These are phyloP conservation scores for Fusarium sp. DNA, from an alignment of 2,329 filamentous ascomycete species.

Conservation along the genomic window DNA sequence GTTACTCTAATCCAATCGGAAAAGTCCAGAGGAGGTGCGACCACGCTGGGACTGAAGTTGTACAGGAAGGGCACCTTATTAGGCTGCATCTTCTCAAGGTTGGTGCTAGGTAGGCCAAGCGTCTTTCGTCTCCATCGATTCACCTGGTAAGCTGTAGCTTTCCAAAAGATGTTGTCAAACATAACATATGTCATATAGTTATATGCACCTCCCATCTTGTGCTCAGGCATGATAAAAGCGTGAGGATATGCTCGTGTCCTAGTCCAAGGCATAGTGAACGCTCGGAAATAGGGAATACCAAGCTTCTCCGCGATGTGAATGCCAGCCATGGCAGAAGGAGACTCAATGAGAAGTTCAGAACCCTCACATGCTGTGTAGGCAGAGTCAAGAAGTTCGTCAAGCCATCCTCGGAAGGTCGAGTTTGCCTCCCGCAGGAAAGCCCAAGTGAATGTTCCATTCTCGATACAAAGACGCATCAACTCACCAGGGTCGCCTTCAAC, in stretches of 20 bases:
- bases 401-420: conserved; percentile 90
- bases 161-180: conserved; percentile 98
- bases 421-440: conserved; percentile 90
- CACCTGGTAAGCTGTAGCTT: conserved; percentile 87
- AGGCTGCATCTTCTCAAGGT: conserved; percentile 87
- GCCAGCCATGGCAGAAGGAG: conserved; percentile 94
- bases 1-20: conserved; percentile 98
- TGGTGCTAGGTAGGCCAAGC: conserved; percentile 82
- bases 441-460: conserved; percentile 96
- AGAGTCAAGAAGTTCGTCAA: conserved; percentile 85
- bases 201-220: conserved; percentile 94
- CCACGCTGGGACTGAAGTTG: conserved; percentile 94
- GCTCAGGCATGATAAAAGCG: conserved; percentile 90
- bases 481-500: conserved; percentile 93
- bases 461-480: conserved; percentile 94
- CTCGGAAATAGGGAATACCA: conserved; percentile 92
- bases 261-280: conserved; percentile 99
- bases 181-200: conserved; percentile 96
- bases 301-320: conserved; percentile 97
- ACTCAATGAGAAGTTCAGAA: conserved; percentile 91
- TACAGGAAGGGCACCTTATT: conserved; percentile 99
- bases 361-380: conserved; percentile 86
- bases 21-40: conserved; percentile 93
- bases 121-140: conserved; percentile 90
- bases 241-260: conserved; percentile 95